These are phyloP conservation scores for Chaetomium cochliodes DNA, from an alignment of 495 filamentous ascomycete species.

Conservation along the genomic window DNA sequence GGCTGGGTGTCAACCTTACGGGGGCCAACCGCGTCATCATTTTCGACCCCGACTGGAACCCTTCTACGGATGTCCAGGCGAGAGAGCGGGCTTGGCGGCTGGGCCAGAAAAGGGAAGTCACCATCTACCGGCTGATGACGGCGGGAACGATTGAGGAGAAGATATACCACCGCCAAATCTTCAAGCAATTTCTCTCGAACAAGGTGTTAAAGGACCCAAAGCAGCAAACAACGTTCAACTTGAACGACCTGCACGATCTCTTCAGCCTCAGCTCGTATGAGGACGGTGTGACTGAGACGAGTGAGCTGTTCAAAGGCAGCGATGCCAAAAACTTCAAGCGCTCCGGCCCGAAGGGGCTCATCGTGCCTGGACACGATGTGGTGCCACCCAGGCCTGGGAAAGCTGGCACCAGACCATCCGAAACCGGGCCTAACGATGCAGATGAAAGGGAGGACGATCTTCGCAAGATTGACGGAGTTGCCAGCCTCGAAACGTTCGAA, in stretches of 20 bases:
- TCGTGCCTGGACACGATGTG: slow-evolving; percentile 26
- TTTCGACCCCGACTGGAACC: slow-evolving; percentile 98
- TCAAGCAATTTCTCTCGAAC: slow-evolving; percentile 92
- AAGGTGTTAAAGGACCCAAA: slow-evolving; percentile 93
- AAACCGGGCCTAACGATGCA: not conserved
- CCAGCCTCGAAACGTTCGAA: slow-evolving; percentile 36
- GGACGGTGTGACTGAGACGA: slow-evolving; percentile 75
- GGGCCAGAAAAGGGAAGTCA: slow-evolving; percentile 90
- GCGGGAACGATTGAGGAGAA: slow-evolving; percentile 98
- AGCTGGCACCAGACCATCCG: not conserved
- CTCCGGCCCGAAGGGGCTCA: slow-evolving; percentile 39
- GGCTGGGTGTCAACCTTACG: slow-evolving; percentile 89
- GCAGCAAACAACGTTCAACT: slow-evolving; percentile 78
- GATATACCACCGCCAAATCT: slow-evolving; percentile 97
- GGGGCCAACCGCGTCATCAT: slow-evolving; percentile 96
- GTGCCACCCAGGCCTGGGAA: slow-evolving; percentile 11
- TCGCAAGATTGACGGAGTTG: slow-evolving; percentile 41
- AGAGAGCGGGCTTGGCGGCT: slow-evolving; percentile 95
- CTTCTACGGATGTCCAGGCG: slow-evolving; percentile 88
- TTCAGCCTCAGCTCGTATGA: slow-evolving; percentile 74
- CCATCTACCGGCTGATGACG: slow-evolving; percentile 94
- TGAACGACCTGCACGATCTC: slow-evolving; percentile 84
- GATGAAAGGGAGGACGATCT: slow-evolving; percentile 37
- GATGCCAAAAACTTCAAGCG: slow-evolving; percentile 62
- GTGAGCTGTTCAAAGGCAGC: slow-evolving; percentile 76